phyloP scores from a whole-genome alignment of 2,329 filamentous ascomycete species.

The Monosporascus sp. region DNA sequence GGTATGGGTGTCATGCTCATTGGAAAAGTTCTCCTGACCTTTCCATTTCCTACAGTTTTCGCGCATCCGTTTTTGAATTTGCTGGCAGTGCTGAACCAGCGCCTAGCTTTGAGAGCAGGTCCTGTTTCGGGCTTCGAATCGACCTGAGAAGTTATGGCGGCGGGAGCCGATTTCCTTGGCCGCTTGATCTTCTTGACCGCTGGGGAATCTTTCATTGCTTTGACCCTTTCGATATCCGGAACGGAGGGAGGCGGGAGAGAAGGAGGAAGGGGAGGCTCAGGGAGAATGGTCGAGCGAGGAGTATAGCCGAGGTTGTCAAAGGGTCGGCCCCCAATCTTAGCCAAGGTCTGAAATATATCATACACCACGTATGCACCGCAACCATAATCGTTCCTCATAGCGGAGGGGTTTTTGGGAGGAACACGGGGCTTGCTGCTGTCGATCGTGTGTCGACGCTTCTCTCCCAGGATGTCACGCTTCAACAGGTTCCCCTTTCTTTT shows the following conservation, averaged over 20 bases:
- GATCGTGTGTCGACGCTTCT: slow-evolving; percentile 15
- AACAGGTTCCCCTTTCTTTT: slow-evolving; percentile 17
- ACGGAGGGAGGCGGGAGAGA: slow-evolving; percentile 8
- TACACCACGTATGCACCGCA: slow-evolving; percentile 27
- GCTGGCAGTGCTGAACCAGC: slow-evolving; percentile 8
- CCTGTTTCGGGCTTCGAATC: neutral
- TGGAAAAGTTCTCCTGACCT: slow-evolving; percentile 6
- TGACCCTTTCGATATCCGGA: slow-evolving; percentile 10
- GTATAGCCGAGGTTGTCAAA: slow-evolving; percentile 26
- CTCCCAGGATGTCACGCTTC: slow-evolving; percentile 15
- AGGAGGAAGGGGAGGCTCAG: slow-evolving; percentile 15
- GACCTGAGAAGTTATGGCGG: slow-evolving; percentile 17
- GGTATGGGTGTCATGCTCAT: neutral
- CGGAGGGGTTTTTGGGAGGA: slow-evolving; percentile 25
- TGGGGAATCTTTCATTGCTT: slow-evolving; percentile 1
- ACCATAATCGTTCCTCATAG: slow-evolving; percentile 27
- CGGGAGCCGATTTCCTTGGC: slow-evolving; percentile 36
- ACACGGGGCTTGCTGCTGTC: slow-evolving; percentile 14
- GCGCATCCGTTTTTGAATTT: slow-evolving; percentile 18
- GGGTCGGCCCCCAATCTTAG: slow-evolving; percentile 23
- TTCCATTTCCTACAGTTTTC: slow-evolving; percentile 18
- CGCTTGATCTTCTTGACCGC: slow-evolving; percentile 21
- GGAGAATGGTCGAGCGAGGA: slow-evolving; percentile 30
- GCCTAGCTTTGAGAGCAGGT: slow-evolving; percentile 6
- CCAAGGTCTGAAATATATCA: slow-evolving; percentile 27